Evolutionary conservation across 202 grass and related monocot genomes (phyloP).

Genomic region (Digitaria exilis): DNA sequence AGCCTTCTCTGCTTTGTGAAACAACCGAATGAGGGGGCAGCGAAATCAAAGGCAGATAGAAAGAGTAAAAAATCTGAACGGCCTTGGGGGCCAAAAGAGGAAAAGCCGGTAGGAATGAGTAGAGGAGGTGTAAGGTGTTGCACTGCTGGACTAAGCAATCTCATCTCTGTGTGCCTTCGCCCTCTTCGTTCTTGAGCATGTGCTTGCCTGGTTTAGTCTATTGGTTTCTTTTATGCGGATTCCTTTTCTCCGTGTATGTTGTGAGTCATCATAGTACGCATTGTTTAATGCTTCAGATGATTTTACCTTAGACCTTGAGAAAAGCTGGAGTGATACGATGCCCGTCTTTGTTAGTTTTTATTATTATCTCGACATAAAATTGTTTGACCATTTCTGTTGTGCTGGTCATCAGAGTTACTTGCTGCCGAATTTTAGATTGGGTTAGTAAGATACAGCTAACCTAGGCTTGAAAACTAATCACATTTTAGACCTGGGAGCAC

Average conservation of each 20-base stretch:
- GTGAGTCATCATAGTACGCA: neutral
- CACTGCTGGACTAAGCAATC: conserved; percentile 55
- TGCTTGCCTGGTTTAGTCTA: conserved; percentile 10
- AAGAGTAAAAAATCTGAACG: neutral
- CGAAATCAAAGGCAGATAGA: conserved; percentile 3
- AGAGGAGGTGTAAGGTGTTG: neutral
- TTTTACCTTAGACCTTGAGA: conserved; percentile 20
- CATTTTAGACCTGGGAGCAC: neutral
- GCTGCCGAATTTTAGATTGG: neutral
- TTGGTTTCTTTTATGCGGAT: neutral
- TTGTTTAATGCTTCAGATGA: conserved; percentile 30
- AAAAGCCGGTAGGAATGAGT: conserved; percentile 17
- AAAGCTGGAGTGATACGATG: neutral
- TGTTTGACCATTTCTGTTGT: neutral
- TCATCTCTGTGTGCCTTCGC: conserved; percentile 1
- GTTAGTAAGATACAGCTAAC: neutral
- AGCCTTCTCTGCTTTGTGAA: conserved; percentile 37
- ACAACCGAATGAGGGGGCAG: conserved; percentile 22
- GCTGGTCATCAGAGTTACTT: neutral
- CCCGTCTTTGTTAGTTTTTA: conserved; percentile 2
- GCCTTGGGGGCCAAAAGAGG: neutral
- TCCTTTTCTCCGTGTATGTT: neutral
- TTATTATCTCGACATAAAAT: neutral
- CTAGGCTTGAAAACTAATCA: neutral
- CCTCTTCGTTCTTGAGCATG: conserved; percentile 23